Conservation (phyloP, 2,329 filamentous ascomycete genomes). For the Botryotinia narcissicola region DNA sequence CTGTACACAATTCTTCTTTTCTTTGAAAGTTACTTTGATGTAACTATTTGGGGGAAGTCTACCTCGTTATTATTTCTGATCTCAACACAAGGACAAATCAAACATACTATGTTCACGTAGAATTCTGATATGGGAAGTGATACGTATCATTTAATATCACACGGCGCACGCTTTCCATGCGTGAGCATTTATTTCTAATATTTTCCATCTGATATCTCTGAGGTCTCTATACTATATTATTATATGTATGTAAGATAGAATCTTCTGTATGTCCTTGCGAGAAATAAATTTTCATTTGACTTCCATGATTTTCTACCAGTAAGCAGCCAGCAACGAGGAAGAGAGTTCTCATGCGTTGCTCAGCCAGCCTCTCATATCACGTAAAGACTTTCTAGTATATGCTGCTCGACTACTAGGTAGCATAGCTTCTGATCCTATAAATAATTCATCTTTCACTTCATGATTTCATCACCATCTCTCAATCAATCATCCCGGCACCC, state of each 20-base stretch:
- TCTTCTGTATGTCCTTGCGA: not conserved
- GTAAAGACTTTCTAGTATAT: not conserved
- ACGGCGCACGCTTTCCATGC: not conserved
- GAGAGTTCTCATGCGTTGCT: not conserved
- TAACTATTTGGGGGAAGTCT: not conserved
- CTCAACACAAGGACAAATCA: not conserved
- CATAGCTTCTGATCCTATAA: not conserved
- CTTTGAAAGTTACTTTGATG: not conserved
- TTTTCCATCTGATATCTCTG: not conserved
- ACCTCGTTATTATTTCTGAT: not conserved
- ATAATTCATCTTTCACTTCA: not conserved
- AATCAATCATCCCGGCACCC: not conserved
- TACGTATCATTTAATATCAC: too few species aligned
- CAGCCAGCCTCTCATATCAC: not conserved
- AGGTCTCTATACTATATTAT: not conserved
- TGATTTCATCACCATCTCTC: not conserved
- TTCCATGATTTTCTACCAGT: too few species aligned
- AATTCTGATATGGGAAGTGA: too few species aligned
- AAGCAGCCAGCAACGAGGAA: not conserved
- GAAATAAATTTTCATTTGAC: not conserved
- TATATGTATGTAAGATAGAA: accelerated
- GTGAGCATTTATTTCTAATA: not conserved
- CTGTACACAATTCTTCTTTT: not conserved
- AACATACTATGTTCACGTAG: too few species aligned
- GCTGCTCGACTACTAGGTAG: not conserved